phyloP scores from a whole-genome alignment of 345 rosid species.

The Combretum micranthum region DNA sequence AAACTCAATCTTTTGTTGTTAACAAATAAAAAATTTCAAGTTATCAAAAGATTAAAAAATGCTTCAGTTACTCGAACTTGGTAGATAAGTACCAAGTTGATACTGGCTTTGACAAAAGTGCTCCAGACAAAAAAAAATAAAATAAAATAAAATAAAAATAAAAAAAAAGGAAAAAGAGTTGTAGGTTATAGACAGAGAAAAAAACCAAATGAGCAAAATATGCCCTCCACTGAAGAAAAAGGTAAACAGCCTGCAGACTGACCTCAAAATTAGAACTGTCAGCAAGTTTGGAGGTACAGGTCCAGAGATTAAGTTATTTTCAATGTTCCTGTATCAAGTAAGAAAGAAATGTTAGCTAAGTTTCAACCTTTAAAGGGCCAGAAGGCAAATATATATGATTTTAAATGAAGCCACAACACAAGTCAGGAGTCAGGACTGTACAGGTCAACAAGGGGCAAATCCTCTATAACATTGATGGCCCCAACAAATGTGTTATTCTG shows the following conservation, averaged over 20 bases:
- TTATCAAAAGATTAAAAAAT: too few species aligned
- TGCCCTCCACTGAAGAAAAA: background rate
- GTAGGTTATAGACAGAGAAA: too few species aligned
- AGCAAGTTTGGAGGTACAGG: conserved; percentile 70
- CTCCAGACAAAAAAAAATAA: too few species aligned
- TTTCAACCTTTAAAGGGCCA: too few species aligned
- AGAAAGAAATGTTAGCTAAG: background rate
- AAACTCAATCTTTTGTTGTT: too few species aligned
- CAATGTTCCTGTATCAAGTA: conserved; percentile 51
- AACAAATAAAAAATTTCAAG: too few species aligned
- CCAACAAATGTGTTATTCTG: conserved; percentile 79
- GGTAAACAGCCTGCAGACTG: conserved; percentile 5
- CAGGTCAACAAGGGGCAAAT: conserved; percentile 70
- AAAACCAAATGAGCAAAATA: background rate
- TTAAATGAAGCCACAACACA: conserved; percentile 2
- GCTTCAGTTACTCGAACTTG: too few species aligned
- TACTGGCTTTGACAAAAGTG: too few species aligned
- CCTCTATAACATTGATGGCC: conserved; percentile 61
- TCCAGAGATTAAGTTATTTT: conserved; percentile 80
- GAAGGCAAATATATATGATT: too few species aligned
- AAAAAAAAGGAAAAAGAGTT: too few species aligned
- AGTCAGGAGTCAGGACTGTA: conserved; percentile 17
- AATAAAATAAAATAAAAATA: too few species aligned
- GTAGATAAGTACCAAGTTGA: too few species aligned
- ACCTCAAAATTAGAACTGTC: conserved; percentile 71